phyloP scores from a whole-genome alignment of 345 rosid species.

The Eucalyptus brandiana region DNA sequence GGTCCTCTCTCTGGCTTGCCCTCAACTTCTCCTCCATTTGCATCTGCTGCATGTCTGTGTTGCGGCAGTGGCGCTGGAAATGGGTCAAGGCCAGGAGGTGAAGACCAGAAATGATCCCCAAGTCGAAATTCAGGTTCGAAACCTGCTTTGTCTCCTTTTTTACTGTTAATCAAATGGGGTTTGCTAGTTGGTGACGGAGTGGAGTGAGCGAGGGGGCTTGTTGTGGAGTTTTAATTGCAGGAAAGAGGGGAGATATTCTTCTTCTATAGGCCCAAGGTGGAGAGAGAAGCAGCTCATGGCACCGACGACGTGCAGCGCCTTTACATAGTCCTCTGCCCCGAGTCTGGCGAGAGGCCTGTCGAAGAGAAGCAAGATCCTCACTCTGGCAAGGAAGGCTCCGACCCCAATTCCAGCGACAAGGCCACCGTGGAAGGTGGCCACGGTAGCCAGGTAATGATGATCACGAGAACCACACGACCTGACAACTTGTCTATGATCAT shows the following conservation, averaged over 20 bases:
- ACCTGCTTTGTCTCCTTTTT: too few relatives aligned
- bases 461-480: neutral
- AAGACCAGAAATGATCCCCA: conserved; percentile 19
- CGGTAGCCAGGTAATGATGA: conserved; percentile 35
- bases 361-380: conserved; percentile 55
- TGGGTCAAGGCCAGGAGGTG: conserved; percentile 29
- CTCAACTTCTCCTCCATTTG: neutral
- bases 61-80: neutral
- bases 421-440: conserved; percentile 25
- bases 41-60: neutral
- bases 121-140: conserved; percentile 22
- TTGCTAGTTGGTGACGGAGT: too few relatives aligned
- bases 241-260: conserved; percentile 76
- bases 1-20: neutral
- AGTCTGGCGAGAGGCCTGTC: conserved; percentile 38
- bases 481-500: too few relatives aligned
- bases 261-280: conserved; percentile 72
- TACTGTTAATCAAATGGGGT: neutral
- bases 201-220: neutral
- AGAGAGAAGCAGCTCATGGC: conserved; percentile 51
- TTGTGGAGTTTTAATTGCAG: neutral
- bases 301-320: conserved; percentile 52
- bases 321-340: conserved; percentile 52
- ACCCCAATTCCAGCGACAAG: neutral
- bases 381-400: conserved; percentile 41